Evolutionary conservation across 208 protist genomes (phyloP).

Genomic region (Endotrypanum monterogeii): DNA sequence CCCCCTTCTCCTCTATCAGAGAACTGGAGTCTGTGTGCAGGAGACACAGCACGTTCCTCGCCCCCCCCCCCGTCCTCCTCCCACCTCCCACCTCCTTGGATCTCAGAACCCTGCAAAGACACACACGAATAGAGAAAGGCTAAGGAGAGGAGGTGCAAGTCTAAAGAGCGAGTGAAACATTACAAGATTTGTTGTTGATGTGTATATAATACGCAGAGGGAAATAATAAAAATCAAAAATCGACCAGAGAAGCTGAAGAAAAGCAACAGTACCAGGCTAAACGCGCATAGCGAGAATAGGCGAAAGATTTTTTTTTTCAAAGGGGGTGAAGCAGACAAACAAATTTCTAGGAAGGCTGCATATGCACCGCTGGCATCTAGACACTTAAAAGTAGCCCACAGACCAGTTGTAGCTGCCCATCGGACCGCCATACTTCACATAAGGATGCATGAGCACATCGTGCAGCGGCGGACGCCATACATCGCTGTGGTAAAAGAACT

Average conservation of each 20-base stretch:
- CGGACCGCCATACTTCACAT: conserved; percentile 84
- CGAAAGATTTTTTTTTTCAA: not conserved
- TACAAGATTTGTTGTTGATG: not conserved
- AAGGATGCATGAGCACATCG: conserved; percentile 90
- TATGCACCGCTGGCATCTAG: not conserved
- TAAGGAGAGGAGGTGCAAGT: not conserved
- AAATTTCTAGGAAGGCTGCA: not conserved
- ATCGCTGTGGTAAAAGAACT: conserved; percentile 94
- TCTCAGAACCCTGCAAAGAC: not conserved
- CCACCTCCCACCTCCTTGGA: no score
- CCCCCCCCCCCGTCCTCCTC: no score
- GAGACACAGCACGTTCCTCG: not conserved
- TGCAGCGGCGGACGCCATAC: conserved; percentile 89
- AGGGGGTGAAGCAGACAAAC: not conserved
- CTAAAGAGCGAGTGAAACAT: not conserved
- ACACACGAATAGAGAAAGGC: not conserved
- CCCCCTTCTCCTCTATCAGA: not conserved
- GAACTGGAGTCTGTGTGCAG: not conserved
- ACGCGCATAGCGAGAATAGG: not conserved
- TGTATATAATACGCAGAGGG: not conserved
- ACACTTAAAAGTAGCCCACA: conserved; percentile 82
- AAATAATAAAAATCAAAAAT: not conserved
- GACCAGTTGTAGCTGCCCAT: conserved; percentile 91
- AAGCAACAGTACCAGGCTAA: not conserved
- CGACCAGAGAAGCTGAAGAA: not conserved